Percentiles rank a stretch among this genome's conserved stretches.
phyloP scores from a whole-genome alignment of 768 basidiomycete genomes.

The Kockovaella imperatae region DNA sequence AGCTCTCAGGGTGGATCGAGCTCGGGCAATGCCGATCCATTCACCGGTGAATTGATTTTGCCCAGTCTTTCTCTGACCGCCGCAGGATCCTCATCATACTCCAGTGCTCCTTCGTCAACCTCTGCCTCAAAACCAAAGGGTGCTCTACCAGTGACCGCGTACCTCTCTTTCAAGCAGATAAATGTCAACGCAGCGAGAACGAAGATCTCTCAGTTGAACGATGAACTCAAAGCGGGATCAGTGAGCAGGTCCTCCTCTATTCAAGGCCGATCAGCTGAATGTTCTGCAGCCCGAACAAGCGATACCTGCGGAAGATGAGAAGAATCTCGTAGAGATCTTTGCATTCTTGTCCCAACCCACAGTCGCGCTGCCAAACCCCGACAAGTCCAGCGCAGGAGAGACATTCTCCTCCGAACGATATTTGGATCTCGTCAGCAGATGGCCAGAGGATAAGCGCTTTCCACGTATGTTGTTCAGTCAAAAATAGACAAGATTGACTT shows the following conservation, averaged over 20 bases:
- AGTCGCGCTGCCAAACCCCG: conserved; percentile 15
- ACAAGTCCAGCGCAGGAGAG: conserved; percentile 17
- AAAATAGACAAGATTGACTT: background rate
- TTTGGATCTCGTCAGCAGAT: conserved; percentile 14
- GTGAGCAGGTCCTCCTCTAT: conserved; percentile 5
- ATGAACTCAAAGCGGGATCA: conserved; percentile 52
- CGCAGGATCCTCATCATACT: conserved; percentile 32
- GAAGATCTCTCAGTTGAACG: conserved; percentile 62
- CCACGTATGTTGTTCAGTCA: conserved; percentile 26
- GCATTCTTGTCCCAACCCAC: conserved; percentile 18
- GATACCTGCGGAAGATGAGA: conserved; percentile 23
- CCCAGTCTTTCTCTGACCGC: conserved; percentile 64
- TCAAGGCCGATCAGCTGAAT: background rate
- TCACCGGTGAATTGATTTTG: conserved; percentile 50
- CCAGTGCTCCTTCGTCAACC: conserved; percentile 43
- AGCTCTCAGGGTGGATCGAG: conserved; percentile 5
- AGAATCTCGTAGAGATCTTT: conserved; percentile 25
- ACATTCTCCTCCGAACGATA: conserved; percentile 20
- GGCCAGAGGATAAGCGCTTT: conserved; percentile 42
- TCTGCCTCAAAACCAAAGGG: conserved; percentile 41
- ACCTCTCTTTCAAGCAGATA: conserved; percentile 73
- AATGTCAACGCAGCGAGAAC: conserved; percentile 57
- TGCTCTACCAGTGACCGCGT: conserved; percentile 47
- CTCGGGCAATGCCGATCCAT: conserved; percentile 33
- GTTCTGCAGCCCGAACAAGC: conserved; percentile 13